Evolutionary conservation across 2,329 filamentous ascomycete species (phyloP).

Genomic region (Exophiala calicioides): DNA sequence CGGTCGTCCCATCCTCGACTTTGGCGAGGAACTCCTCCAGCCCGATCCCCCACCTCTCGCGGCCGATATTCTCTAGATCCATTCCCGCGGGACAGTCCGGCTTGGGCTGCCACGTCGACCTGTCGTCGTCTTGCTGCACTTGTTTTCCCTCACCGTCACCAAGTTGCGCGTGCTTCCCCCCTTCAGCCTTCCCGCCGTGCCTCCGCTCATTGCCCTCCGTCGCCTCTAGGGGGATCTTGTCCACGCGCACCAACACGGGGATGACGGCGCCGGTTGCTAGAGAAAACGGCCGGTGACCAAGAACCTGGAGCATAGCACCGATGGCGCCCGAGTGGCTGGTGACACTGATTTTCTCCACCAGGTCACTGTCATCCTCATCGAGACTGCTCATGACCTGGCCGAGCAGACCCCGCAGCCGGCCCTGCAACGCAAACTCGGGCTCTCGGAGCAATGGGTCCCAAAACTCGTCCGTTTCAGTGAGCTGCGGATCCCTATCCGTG

Average conservation of each 20-base stretch:
- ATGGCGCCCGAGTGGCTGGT: constrained; percentile 64
- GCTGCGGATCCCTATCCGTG: constrained; percentile 54
- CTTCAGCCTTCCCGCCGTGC: constrained; percentile 20
- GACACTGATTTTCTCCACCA: constrained; percentile 56
- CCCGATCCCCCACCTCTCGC: constrained; percentile 19
- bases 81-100: constrained; percentile 22
- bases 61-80: constrained; percentile 19
- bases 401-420: constrained; percentile 48
- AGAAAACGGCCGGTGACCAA: constrained; percentile 50
- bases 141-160: not conserved
- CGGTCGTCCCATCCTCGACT: constrained; percentile 20
- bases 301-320: constrained; percentile 51
- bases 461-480: constrained; percentile 56
- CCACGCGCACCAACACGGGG: constrained; percentile 52
- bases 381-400: constrained; percentile 55
- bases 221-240: constrained; percentile 22
- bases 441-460: constrained; percentile 55
- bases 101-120: constrained; percentile 19
- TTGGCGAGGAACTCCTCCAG: constrained; percentile 20
- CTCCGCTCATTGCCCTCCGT: constrained; percentile 1
- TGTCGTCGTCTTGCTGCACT: constrained; percentile 9
- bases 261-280: constrained; percentile 55
- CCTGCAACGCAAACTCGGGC: constrained; percentile 49
- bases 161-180: constrained; percentile 7
- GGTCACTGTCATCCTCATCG: constrained; percentile 50